Evolutionary conservation across 2,329 filamentous ascomycete species (phyloP).

Genomic region (Trichophyton mentagrophytes): DNA sequence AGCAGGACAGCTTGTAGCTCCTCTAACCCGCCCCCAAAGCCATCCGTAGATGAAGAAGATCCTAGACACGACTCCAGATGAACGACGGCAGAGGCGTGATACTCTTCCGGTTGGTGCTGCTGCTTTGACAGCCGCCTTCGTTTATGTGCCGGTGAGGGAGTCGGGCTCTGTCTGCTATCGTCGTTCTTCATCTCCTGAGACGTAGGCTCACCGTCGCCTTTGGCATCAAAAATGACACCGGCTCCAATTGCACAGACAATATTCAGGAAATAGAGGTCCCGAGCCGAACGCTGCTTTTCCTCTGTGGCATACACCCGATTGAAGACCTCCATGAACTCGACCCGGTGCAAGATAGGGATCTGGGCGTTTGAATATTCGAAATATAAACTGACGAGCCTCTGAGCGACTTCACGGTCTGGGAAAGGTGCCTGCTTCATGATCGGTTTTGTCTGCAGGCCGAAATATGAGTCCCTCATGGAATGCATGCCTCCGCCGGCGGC

Average conservation of each 20-base stretch:
- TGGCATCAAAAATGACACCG: constrained; percentile 66
- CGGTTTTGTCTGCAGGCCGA: constrained; percentile 84
- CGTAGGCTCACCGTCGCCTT: constrained; percentile 13
- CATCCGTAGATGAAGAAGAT: constrained; percentile 49
- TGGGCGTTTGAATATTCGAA: constrained; percentile 96
- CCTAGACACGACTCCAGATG: constrained; percentile 76
- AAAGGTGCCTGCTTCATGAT: constrained; percentile 77
- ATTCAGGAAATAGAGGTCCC: constrained; percentile 86
- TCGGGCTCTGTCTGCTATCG: constrained; percentile 5
- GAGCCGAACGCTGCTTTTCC: constrained; percentile 53
- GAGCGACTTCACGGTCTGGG: constrained; percentile 61
- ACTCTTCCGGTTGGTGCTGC: constrained; percentile 77
- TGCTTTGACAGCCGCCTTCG: constrained; percentile 44
- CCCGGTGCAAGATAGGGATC: constrained; percentile 80
- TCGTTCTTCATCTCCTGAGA: constrained; percentile 9
- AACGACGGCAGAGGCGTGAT: constrained; percentile 86
- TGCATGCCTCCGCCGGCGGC: constrained; percentile 38
- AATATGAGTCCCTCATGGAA: constrained; percentile 90
- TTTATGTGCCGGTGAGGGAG: constrained; percentile 25
- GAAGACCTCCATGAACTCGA: constrained; percentile 80
- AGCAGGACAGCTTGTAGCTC: constrained; percentile 88
- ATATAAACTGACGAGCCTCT: constrained; percentile 65
- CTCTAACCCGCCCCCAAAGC: constrained; percentile 77
- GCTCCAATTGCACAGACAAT: constrained; percentile 95
- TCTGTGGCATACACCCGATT: constrained; percentile 64